phyloP scores from a whole-genome alignment of 2,329 filamentous ascomycete species.

The Fusarium sp. region DNA sequence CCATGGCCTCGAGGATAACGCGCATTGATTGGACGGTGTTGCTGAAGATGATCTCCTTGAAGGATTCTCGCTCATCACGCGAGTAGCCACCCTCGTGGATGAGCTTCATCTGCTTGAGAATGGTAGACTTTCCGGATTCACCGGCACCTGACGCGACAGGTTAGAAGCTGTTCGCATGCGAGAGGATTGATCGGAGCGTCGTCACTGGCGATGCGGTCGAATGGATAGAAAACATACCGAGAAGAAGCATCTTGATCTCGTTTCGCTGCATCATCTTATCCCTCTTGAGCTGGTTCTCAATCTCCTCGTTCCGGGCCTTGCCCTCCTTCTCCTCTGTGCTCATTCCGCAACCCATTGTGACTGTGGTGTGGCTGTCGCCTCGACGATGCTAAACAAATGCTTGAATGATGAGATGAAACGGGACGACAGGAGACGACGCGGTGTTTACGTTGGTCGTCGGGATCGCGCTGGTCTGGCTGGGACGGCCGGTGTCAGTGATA shows the following conservation, averaged over 20 bases:
- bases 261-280: conserved; percentile 99
- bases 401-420: conserved; percentile 19
- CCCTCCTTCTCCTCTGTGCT: conserved; percentile 99
- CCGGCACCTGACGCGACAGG: conserved; percentile 77
- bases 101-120: conserved; percentile 99
- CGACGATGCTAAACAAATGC: conserved; percentile 22
- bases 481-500: conserved; percentile 30
- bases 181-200: background rate
- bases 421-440: conserved; percentile 27
- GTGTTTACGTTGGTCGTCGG: conserved; percentile 30
- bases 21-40: conserved; percentile 78
- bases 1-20: conserved; percentile 77
- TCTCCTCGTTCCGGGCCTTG: conserved; percentile 99
- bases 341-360: conserved; percentile 99
- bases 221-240: conserved; percentile 70
- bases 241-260: conserved; percentile 99
- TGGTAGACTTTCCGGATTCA: conserved; percentile 94
- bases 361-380: conserved; percentile 50
- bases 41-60: conserved; percentile 79
- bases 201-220: background rate
- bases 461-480: conserved; percentile 24
- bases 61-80: conserved; percentile 81
- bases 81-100: conserved; percentile 99
- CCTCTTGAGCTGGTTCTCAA: conserved; percentile 98
- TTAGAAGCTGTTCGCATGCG: conserved; percentile 40